Evolutionary conservation across 1,284 basidiomycete species (phyloP).

Genomic region (Pseudozyma tsukubaensis): DNA sequence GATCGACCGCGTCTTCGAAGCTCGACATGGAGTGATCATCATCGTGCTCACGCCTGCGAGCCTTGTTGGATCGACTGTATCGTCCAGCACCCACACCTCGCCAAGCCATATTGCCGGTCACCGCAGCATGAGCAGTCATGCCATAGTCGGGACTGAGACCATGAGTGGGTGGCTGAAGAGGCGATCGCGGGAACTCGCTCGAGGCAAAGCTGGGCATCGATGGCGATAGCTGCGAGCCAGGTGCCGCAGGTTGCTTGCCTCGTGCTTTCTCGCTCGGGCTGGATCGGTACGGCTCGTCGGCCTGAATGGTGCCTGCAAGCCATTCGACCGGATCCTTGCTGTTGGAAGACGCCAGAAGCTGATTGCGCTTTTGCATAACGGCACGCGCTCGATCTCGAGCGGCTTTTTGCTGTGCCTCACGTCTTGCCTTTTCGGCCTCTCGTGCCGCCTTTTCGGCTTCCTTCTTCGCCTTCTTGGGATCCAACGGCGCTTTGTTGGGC

Average conservation of each 20-base stretch:
- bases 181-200: conserved; percentile 45
- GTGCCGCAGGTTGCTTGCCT: conserved; percentile 57
- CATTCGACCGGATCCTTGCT: conserved; percentile 63
- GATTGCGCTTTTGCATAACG: conserved; percentile 87
- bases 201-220: conserved; percentile 43
- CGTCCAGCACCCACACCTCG: conserved; percentile 37
- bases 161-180: conserved; percentile 32
- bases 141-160: conserved; percentile 42
- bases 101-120: conserved; percentile 49
- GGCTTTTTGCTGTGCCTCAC: conserved; percentile 79
- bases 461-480: conserved; percentile 88
- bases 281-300: conserved; percentile 31
- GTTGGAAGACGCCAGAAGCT: conserved; percentile 56
- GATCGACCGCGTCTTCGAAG: conserved; percentile 52
- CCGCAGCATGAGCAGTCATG: conserved; percentile 24
- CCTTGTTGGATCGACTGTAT: conserved; percentile 44
- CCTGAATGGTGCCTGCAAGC: conserved; percentile 45
- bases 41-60: conserved; percentile 46
- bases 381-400: conserved; percentile 87
- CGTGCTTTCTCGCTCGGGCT: conserved; percentile 56
- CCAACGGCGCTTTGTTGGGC: conserved; percentile 70
- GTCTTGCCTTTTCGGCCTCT: conserved; percentile 86
- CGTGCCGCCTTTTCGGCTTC: conserved; percentile 84
- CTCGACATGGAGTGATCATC: conserved; percentile 58
- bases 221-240: conserved; percentile 44